Conservation (phyloP, 148 eudicot genomes). For the Linanthus parryae region DNA sequence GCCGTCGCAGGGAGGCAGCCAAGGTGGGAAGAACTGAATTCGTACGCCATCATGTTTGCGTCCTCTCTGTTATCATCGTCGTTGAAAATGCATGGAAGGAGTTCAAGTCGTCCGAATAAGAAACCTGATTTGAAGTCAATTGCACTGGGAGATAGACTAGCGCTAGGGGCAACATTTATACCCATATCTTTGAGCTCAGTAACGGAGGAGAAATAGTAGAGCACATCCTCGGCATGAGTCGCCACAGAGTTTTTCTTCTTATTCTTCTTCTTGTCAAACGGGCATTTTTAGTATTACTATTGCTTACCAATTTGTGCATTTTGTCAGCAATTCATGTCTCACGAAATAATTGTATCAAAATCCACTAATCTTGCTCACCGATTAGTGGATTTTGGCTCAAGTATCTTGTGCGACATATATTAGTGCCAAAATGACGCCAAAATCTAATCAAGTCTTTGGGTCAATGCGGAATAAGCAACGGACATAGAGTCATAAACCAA, state of each 20-base stretch:
- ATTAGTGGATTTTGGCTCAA: too few relatives aligned
- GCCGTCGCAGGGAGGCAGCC: neutral
- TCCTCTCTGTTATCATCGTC: neutral
- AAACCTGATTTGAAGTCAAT: neutral
- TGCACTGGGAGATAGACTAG: neutral
- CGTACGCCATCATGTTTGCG: neutral
- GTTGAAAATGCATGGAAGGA: neutral
- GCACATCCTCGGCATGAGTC: neutral
- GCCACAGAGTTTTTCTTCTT: neutral
- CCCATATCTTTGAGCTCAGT: slow-evolving; percentile 5
- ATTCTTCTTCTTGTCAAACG: too few relatives aligned
- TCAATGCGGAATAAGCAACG: too few relatives aligned
- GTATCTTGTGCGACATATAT: too few relatives aligned
- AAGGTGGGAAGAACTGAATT: neutral
- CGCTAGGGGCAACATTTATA: neutral
- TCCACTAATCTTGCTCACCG: too few relatives aligned
- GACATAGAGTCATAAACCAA: too few relatives aligned
- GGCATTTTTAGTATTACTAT: too few relatives aligned
- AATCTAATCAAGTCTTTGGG: too few relatives aligned
- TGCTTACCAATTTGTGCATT: too few relatives aligned
- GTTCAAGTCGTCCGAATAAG: neutral
- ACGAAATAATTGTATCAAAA: too few relatives aligned
- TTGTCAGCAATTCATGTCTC: too few relatives aligned
- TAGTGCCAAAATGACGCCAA: too few relatives aligned
- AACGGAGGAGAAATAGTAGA: neutral